phyloP scores from a whole-genome alignment of 2,329 filamentous ascomycete genomes.

The Fusarium sp. region DNA sequence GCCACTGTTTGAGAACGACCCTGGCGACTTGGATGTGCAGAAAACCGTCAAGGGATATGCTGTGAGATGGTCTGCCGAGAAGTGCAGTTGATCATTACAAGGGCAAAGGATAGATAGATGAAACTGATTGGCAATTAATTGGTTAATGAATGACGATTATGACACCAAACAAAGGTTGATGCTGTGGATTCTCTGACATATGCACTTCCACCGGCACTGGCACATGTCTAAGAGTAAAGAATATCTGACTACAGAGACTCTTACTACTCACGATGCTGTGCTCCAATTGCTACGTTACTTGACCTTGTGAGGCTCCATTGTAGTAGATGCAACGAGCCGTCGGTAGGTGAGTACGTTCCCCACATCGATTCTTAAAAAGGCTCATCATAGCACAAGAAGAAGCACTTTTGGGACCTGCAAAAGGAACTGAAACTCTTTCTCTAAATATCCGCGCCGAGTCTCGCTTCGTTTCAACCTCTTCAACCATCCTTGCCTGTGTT shows the following conservation, averaged over 20 bases:
- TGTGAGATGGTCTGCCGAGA: slow-evolving; percentile 69
- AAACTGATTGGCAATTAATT: background rate
- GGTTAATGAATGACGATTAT: slow-evolving; percentile 36
- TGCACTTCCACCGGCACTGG: background rate
- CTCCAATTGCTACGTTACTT: slow-evolving; percentile 40
- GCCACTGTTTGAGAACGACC: slow-evolving; percentile 90
- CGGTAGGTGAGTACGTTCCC: slow-evolving; percentile 18
- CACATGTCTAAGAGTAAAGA: background rate
- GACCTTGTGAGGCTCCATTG: slow-evolving; percentile 15
- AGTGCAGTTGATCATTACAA: slow-evolving; percentile 24
- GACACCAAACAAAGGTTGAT: slow-evolving; percentile 5
- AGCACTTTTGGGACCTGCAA: background rate
- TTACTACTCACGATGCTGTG: slow-evolving; percentile 1
- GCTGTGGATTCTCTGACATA: background rate
- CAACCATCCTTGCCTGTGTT: slow-evolving; percentile 4
- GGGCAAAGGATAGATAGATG: background rate
- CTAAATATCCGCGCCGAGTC: slow-evolving; percentile 10
- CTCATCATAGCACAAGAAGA: slow-evolving; percentile 10
- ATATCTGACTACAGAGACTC: background rate
- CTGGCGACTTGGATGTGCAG: slow-evolving; percentile 82
- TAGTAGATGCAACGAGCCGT: slow-evolving; percentile 22
- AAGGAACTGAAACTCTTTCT: slow-evolving; percentile 9
- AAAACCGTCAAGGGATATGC: slow-evolving; percentile 86
- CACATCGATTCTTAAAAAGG: slow-evolving; percentile 36
- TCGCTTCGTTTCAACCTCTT: slow-evolving; percentile 21